Evolutionary conservation across 371 early-diverging fungal genomes (phyloP), one percentile per base, ranked within the genome.

Genomic region (Lichtheimia ramosa): DNA sequence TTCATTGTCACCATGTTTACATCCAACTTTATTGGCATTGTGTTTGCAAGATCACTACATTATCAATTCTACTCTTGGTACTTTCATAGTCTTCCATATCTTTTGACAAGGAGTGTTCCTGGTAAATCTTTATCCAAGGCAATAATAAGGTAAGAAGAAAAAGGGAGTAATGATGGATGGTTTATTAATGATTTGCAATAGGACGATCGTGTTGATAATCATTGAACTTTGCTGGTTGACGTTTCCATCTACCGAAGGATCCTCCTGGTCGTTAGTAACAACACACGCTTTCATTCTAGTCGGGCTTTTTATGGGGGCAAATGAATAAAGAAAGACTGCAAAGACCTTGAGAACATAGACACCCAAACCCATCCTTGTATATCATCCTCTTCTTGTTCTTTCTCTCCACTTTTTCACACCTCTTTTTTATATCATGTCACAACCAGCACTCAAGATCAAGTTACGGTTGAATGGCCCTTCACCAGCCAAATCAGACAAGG

Each of bases 21-120:
- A 0, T 80, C 83, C 52, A 96, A 96, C 70, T 85, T 96, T 59
- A 89, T 94, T 27, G 96, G 97, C 15, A 86, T 97, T 43, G 62
- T 89, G 0, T 95, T 91, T 71, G 89, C 96, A 3, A 80, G 97
- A 25, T 87, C 92, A 1, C 74, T 97, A 59, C 97, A 97, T 66
- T 96, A 95, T 69, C 96, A 96, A 77, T 97, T 97, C 65, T 96
- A 93, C 62, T 83, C 93, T 3, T 97, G 97, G 97, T 97, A 96
- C 69, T 91, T 77, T 54, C 89, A 89, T 69, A 83, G 87, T 18
- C 49, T 96, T 41, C 96, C 98, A 4, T 92, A 88, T 63, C 65
- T 96, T n/a, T 68, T 92, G 14, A 88, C 85, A 82, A 73, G 75
- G 25, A 62, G 65, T 16, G 56, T 69, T 5, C 68, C 73, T 59